These are phyloP conservation scores for Saitozyma podzolica DNA, from an alignment of 768 basidiomycete species.

Conservation along the genomic window DNA sequence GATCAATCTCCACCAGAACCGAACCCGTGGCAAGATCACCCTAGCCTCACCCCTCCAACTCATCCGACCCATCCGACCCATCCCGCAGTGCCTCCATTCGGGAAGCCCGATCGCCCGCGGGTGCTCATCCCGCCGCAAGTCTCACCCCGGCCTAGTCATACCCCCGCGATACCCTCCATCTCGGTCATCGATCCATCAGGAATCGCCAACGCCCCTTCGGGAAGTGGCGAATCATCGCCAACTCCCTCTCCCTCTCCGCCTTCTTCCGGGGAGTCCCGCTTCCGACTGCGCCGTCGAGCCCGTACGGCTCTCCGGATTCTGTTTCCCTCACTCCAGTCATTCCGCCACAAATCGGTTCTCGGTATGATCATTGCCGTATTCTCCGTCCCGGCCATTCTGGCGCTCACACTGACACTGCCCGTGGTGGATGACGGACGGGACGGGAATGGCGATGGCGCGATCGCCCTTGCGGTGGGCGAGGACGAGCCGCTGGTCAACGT, in stretches of 20 bases:
- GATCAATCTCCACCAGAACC: conserved; percentile 12
- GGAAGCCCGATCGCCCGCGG: conserved; percentile 15
- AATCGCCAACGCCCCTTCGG: conserved; percentile 56
- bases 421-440: conserved; percentile 68
- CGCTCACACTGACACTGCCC: conserved; percentile 82
- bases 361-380: conserved; percentile 74
- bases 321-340: conserved; percentile 80
- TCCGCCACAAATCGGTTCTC: conserved; percentile 67
- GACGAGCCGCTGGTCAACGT: conserved; percentile 69
- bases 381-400: conserved; percentile 81
- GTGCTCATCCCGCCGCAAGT: conserved; percentile 16
- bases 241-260: conserved; percentile 56
- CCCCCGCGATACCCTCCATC: conserved; percentile 30
- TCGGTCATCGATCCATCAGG: conserved; percentile 41
- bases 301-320: conserved; percentile 61
- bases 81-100: background rate
- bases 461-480: conserved; percentile 59
- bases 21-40: conserved; percentile 41
- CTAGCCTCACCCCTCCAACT: conserved; percentile 14
- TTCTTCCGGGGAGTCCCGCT: conserved; percentile 36
- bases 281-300: conserved; percentile 26
- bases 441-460: conserved; percentile 28
- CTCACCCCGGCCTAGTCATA: conserved; percentile 8
- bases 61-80: background rate
- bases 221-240: conserved; percentile 28